These are phyloP conservation scores for Extremus antarcticus DNA, from an alignment of 495 filamentous ascomycete species.

Conservation along the genomic window DNA sequence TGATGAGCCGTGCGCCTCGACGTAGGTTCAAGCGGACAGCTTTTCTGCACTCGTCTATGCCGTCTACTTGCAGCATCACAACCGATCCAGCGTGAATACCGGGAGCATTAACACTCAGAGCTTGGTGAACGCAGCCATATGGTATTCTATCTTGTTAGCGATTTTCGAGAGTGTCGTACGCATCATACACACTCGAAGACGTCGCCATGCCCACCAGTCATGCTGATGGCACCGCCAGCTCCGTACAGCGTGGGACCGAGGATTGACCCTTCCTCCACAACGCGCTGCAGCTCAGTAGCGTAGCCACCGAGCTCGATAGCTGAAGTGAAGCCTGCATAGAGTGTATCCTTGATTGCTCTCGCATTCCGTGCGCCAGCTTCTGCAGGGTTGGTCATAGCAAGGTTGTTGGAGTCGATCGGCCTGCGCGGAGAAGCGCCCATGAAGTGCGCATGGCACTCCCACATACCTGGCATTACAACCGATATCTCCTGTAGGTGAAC, in stretches of 20 bases:
- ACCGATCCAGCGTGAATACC: not conserved
- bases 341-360: constrained; percentile 2
- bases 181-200: constrained; percentile 1
- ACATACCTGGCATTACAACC: constrained; percentile 21
- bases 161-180: not conserved
- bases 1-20: constrained; percentile 20
- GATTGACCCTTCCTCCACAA: constrained; percentile 37
- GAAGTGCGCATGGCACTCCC: constrained; percentile 21
- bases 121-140: constrained; percentile 12
- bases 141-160: constrained; percentile 1
- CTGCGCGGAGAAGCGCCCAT: constrained; percentile 8
- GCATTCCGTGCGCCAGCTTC: constrained; percentile 15
- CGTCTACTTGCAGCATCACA: constrained; percentile 8
- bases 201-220: constrained; percentile 42
- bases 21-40: constrained; percentile 18
- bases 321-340: constrained; percentile 35
- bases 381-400: constrained; percentile 2
- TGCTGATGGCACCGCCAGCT: constrained; percentile 31
- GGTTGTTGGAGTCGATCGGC: constrained; percentile 1
- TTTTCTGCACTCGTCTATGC: constrained; percentile 18
- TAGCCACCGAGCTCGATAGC: constrained; percentile 39
- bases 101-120: constrained; percentile 7
- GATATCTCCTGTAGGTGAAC: constrained; percentile 9
- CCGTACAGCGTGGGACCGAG: constrained; percentile 41
- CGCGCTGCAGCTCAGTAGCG: constrained; percentile 34